Evolutionary conservation across 495 filamentous ascomycete species (phyloP), one percentile per base, ranked within the genome.

Genomic region (Annulohypoxylon stygium): DNA sequence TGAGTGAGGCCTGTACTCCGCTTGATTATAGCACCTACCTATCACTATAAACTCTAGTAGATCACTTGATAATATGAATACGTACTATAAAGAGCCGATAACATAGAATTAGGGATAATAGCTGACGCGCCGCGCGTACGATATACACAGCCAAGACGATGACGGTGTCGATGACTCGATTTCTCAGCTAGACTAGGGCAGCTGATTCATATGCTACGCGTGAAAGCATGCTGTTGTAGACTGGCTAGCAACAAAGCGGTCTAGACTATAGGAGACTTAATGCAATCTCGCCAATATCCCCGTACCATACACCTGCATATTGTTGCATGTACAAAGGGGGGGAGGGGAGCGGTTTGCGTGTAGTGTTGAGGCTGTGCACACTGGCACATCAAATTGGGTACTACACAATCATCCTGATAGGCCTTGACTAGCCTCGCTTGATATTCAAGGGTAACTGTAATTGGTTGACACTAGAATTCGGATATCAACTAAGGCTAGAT

Each of bases 311-410:
- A 62, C 33, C 39, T 57, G 55, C 62, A 59, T 64, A 23, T 36
- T 18, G 50, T 64, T 41, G 55, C 61, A 67, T 47, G 67, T 57
- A 70, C 37, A 58, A 71, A 67, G 54, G 45, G 57, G 39, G 39
- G 12, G 39, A 11, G 8, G 36, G 36, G 36, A 39, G 33, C 25
- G 63, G 61, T 45, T 75, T 75, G 73, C 73, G 73, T 63, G 39
- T 69, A 62, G 69, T 20, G 33, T 61, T 66, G 73, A 69, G 73
- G 73, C 73, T 75, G 73, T 75, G 73, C 73, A 75, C 11, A 30
- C 69, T 50, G 61, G 73, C 73, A 75, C 16, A 33, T 74, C 45
- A 61, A 66, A 65, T 60, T 18, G 60, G 14, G 30, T 39, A 16
- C 57, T 72, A 51, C 48, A 51, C 23, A 54, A 50, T 16, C 45